These are phyloP conservation scores for Saccharomycopsis babjevae DNA, from an alignment of 805 yeast species.

Conservation along the genomic window DNA sequence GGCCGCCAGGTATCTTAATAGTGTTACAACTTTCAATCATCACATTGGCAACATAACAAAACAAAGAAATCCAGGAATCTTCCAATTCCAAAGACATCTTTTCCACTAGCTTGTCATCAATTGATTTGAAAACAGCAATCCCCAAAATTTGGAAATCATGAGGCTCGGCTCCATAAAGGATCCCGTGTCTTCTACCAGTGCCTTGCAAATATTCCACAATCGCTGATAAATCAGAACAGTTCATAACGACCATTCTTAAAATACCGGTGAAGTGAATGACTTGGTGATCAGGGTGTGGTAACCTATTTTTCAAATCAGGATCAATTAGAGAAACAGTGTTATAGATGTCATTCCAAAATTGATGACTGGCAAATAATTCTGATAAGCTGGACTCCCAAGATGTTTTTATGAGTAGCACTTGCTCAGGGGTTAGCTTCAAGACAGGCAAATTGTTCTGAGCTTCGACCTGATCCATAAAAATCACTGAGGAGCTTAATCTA, in stretches of 20 bases:
- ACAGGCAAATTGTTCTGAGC: background rate
- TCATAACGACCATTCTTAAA: conserved; percentile 17
- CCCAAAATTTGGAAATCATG: conserved; percentile 17
- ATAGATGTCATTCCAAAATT: conserved; percentile 18
- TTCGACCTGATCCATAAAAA: background rate
- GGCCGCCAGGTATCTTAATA: background rate
- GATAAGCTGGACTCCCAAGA: conserved; percentile 17
- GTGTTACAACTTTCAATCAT: conserved; percentile 21
- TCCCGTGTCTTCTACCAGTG: conserved; percentile 19
- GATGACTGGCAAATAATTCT: conserved; percentile 13
- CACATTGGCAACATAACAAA: conserved; percentile 23
- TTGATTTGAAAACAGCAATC: conserved; percentile 16
- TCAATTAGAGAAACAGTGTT: conserved; percentile 10
- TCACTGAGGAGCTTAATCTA: background rate
- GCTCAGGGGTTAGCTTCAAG: conserved; percentile 11
- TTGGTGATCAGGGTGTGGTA: conserved; percentile 18
- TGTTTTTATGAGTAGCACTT: conserved; percentile 13
- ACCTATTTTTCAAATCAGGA: conserved; percentile 11
- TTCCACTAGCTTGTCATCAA: conserved; percentile 17
- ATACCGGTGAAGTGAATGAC: conserved; percentile 18
- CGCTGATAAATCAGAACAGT: conserved; percentile 13
- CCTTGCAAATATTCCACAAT: conserved; percentile 17
- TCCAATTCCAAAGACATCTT: conserved; percentile 19
- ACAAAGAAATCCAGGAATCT: conserved; percentile 22
- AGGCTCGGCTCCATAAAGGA: conserved; percentile 19